These are phyloP conservation scores for Amniculicola lignicola DNA, from an alignment of 495 filamentous ascomycete genomes.

Conservation along the genomic window DNA sequence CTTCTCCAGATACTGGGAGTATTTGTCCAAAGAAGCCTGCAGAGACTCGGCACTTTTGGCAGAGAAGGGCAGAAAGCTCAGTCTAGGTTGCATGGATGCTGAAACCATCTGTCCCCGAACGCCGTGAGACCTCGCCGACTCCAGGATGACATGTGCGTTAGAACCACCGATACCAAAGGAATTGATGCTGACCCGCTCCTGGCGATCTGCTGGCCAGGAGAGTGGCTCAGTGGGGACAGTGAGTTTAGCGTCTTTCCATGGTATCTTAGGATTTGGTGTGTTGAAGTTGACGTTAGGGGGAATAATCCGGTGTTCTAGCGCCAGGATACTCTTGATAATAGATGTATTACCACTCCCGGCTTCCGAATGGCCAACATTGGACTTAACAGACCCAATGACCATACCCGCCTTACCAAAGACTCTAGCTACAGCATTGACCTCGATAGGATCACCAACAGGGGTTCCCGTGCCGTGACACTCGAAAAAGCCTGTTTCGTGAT, in stretches of 20 bases:
- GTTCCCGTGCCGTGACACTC: slow-evolving; percentile 47
- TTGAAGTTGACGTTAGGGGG: slow-evolving; percentile 42
- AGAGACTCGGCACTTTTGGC: neutral
- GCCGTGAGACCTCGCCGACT: neutral
- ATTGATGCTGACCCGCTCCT: slow-evolving; percentile 36
- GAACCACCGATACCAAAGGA: slow-evolving; percentile 36
- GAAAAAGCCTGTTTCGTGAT: slow-evolving; percentile 33
- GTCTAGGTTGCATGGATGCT: neutral
- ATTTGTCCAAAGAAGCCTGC: neutral
- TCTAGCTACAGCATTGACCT: slow-evolving; percentile 46
- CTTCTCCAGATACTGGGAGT: neutral
- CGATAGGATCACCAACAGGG: slow-evolving; percentile 43
- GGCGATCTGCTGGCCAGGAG: slow-evolving; percentile 38
- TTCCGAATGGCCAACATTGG: slow-evolving; percentile 45
- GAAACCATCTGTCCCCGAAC: neutral
- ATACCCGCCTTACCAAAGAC: slow-evolving; percentile 42
- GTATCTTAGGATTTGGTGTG: slow-evolving; percentile 33
- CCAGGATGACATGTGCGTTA: slow-evolving; percentile 24
- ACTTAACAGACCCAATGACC: slow-evolving; percentile 36
- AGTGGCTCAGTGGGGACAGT: slow-evolving; percentile 25
- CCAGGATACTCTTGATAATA: slow-evolving; percentile 41
- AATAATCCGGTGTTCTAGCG: slow-evolving; percentile 40
- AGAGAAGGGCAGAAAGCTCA: neutral
- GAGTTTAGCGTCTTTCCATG: slow-evolving; percentile 17
- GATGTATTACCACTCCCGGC: slow-evolving; percentile 38